A percentile compares a stretch with the other conserved stretches of the same genome.
Conservation (phyloP, 2,329 filamentous ascomycete genomes). For the Aspergillaceae sp. region DNA sequence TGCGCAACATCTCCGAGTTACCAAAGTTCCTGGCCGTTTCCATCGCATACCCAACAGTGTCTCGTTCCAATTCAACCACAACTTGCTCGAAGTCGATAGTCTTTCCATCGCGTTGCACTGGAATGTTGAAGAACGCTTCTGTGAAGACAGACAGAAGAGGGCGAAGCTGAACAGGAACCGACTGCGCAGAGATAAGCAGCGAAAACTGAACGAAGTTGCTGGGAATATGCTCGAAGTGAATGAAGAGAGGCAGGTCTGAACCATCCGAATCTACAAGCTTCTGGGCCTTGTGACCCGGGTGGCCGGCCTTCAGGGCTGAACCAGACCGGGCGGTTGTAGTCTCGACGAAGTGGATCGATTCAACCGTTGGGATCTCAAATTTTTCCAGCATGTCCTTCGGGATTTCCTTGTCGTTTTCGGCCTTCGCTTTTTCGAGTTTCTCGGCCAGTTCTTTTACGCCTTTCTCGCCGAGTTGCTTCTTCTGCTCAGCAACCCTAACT, state of each 20-base stretch:
- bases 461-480: conserved; percentile 68
- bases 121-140: conserved; percentile 91
- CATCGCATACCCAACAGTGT: conserved; percentile 77
- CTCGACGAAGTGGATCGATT: conserved; percentile 91
- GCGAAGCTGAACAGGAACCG: conserved; percentile 71
- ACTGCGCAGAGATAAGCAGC: conserved; percentile 68
- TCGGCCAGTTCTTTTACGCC: conserved; percentile 67
- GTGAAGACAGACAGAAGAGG: conserved; percentile 77
- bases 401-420: conserved; percentile 80
- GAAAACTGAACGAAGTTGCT: conserved; percentile 87
- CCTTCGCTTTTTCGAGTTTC: conserved; percentile 73
- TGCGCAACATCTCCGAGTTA: conserved; percentile 70
- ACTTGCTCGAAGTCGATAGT: conserved; percentile 83
- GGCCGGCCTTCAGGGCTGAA: conserved; percentile 61
- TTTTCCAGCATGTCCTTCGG: conserved; percentile 70
- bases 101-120: conserved; percentile 67
- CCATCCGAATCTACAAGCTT: conserved; percentile 63
- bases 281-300: conserved; percentile 61
- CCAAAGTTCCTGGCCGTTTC: conserved; percentile 59
- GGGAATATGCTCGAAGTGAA: conserved; percentile 94
- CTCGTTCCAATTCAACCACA: conserved; percentile 80
- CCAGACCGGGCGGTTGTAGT: conserved; percentile 79
- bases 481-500: conserved; percentile 67
- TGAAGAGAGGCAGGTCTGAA: conserved; percentile 63
- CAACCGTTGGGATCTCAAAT: conserved; percentile 73